Conservation (phyloP, 2,329 filamentous ascomycete genomes). For the Cordyceps pruinosa region DNA sequence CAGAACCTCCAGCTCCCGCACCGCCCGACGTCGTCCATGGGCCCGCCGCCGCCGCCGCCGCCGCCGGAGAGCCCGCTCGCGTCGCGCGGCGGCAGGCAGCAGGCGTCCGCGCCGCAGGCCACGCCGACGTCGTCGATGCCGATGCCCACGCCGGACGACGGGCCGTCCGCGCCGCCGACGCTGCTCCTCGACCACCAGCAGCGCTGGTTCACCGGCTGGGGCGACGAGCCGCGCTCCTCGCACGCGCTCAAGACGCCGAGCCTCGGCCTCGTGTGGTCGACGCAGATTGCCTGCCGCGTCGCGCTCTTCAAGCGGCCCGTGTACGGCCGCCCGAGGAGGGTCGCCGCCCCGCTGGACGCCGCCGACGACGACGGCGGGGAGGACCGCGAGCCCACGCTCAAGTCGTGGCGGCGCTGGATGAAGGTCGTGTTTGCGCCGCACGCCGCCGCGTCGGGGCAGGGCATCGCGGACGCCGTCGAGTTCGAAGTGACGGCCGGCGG, state of each 20-base stretch:
- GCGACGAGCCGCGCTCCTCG: constrained; percentile 52
- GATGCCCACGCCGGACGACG: constrained; percentile 24
- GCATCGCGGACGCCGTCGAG: constrained; percentile 49
- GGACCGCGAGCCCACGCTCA: constrained; percentile 38
- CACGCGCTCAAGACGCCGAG: constrained; percentile 70
- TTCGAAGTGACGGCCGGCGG: constrained; percentile 72
- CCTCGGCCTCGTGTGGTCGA: constrained; percentile 83
- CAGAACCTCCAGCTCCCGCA: constrained; percentile 22
- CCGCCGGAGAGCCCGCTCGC: constrained; percentile 42
- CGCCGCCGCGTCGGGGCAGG: constrained; percentile 45
- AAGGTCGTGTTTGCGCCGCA: constrained; percentile 88
- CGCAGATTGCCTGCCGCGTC: constrained; percentile 77
- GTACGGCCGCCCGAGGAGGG: constrained; percentile 32
- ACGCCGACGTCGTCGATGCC: constrained; percentile 36
- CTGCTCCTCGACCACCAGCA: constrained; percentile 83
- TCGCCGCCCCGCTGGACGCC: constrained; percentile 28
- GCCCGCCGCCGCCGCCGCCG: too few relatives aligned
- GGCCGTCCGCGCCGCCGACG: constrained; percentile 37
- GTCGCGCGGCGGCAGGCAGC: constrained; percentile 31
- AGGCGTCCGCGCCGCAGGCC: constrained; percentile 24
- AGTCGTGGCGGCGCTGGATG: constrained; percentile 66
- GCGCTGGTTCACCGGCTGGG: constrained; percentile 93
- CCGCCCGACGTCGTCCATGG: not conserved
- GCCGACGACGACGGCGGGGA: constrained; percentile 35
- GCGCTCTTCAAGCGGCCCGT: constrained; percentile 68